These are phyloP conservation scores for Beauveria australis DNA, from an alignment of 2,329 filamentous ascomycete species.

Conservation along the genomic window DNA sequence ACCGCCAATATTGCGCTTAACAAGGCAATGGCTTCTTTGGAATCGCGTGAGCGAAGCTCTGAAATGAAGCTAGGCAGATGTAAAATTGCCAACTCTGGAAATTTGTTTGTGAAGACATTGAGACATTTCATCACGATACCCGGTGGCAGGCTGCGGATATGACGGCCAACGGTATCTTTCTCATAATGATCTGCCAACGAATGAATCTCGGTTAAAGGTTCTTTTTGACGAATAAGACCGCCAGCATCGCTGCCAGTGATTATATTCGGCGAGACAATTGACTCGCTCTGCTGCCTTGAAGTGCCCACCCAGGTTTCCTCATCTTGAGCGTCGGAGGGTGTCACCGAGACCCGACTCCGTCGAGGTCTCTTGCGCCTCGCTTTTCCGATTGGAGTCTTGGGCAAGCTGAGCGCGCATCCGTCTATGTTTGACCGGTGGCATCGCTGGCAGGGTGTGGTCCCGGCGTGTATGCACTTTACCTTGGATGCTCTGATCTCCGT, in stretches of 20 bases:
- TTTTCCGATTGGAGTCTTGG: conserved; percentile 12
- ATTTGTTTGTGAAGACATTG: conserved; percentile 26
- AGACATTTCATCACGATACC: conserved; percentile 23
- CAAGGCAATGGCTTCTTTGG: conserved; percentile 21
- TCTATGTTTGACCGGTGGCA: conserved; percentile 20
- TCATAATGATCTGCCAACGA: not conserved
- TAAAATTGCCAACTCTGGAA: conserved; percentile 26
- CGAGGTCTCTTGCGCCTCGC: not conserved
- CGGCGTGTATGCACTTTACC: conserved; percentile 26
- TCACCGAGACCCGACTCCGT: not conserved
- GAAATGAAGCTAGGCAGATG: conserved; percentile 25
- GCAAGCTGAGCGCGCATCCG: conserved; percentile 21
- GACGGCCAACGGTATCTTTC: conserved; percentile 11
- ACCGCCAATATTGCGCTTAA: conserved; percentile 23
- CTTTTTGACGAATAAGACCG: not conserved
- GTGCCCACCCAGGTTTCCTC: not conserved
- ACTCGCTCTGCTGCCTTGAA: not conserved
- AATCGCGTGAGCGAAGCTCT: conserved; percentile 16
- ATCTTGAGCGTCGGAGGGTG: not conserved
- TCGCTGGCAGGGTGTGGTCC: conserved; percentile 23
- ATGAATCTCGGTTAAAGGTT: not conserved
- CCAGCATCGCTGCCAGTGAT: not conserved
- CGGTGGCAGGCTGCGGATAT: conserved; percentile 19
- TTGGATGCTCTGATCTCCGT: conserved; percentile 23
- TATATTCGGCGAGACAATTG: not conserved